Evolutionary conservation across 2,329 filamentous ascomycete species (phyloP), one percentile per base, ranked within the genome.

Genomic region (Didymella glomerata): DNA sequence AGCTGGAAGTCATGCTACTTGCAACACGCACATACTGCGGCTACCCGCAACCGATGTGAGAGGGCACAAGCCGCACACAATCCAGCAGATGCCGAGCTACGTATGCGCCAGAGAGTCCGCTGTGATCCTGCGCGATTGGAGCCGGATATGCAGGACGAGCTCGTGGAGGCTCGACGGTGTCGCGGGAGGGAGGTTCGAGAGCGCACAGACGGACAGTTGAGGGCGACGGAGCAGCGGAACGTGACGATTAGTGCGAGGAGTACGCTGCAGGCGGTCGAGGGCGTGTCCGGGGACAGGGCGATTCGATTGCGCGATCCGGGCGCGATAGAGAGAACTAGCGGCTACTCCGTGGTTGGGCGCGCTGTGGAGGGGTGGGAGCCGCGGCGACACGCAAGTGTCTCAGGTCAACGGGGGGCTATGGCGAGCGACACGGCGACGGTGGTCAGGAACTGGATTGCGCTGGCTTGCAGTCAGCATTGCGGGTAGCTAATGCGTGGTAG

Each of bases 1-100:
- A 66, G 69, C 72, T 74, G 71, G 75, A 76, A 73, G 70, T 77
- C 75, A 77, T 77, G 69, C 70, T 75, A 71, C 68, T 70, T 71
- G 68, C 68, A 63, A 58, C 63, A 66, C 69, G 65, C 68, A 73
- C 75, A 77, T 77, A 52, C 71, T 77, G 75, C 75, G 75, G 73
- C 71, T 72, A 66, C 57, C 73, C 72, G 74, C 69, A 49, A 59
- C 63, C 56, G 58, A 55, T 63, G 36, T 62, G 59, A 52, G 36
- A 45, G 55, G 48, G 57, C 49, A 57, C 46, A 54, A 51, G 47
- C 49, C 46, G 54, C 53, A 46, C 58, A 42, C 56, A 28, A 50
- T 24, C 24, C 48, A 42, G 56, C 30, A 41, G 38, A 51, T 34
- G 48, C 52, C 38, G 49, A 48, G 45, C 22, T 50, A 18, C 22